Evolutionary conservation across 495 filamentous ascomycete species (phyloP).

Genomic region (Amorphotheca resinae): DNA sequence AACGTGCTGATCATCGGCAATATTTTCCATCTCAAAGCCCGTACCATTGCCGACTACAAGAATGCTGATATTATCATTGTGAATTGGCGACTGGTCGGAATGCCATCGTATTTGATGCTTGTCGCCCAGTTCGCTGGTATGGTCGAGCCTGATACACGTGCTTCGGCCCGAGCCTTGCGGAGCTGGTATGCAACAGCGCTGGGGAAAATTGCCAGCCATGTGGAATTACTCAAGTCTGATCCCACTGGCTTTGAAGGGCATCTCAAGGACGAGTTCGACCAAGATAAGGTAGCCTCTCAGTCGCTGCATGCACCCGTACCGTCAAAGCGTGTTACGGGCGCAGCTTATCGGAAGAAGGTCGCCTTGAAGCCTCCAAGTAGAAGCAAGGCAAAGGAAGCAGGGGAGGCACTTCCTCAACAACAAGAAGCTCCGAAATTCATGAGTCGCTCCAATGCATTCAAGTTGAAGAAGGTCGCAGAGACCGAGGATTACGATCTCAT

Average conservation of each 20-base stretch:
- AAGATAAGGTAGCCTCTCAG: slow-evolving; percentile 14
- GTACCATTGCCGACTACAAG: slow-evolving; percentile 32
- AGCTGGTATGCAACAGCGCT: slow-evolving; percentile 42
- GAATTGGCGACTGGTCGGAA: slow-evolving; percentile 34
- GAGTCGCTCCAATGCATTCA: not conserved
- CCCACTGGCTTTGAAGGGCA: slow-evolving; percentile 3
- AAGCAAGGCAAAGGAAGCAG: not conserved
- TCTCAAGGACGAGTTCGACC: not conserved
- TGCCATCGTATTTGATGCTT: slow-evolving; percentile 32
- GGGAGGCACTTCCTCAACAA: not conserved
- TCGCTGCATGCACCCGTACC: slow-evolving; percentile 7
- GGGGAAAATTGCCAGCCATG: slow-evolving; percentile 27
- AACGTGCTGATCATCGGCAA: slow-evolving; percentile 32
- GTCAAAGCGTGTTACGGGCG: slow-evolving; percentile 22
- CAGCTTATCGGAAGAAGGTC: slow-evolving; percentile 21
- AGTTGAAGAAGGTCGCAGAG: not conserved
- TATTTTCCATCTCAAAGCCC: slow-evolving; percentile 23
- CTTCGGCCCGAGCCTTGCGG: slow-evolving; percentile 27
- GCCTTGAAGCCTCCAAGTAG: no score
- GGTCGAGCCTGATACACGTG: slow-evolving; percentile 22
- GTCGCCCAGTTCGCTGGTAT: slow-evolving; percentile 40
- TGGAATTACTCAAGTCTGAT: slow-evolving; percentile 21
- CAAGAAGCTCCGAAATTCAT: not conserved
- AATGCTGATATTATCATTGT: slow-evolving; percentile 45
- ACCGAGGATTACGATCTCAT: slow-evolving; percentile 9